These are phyloP conservation scores for Protomyces lactucae-debilis DNA, from an alignment of 1,139 yeast species.

Conservation along the genomic window DNA sequence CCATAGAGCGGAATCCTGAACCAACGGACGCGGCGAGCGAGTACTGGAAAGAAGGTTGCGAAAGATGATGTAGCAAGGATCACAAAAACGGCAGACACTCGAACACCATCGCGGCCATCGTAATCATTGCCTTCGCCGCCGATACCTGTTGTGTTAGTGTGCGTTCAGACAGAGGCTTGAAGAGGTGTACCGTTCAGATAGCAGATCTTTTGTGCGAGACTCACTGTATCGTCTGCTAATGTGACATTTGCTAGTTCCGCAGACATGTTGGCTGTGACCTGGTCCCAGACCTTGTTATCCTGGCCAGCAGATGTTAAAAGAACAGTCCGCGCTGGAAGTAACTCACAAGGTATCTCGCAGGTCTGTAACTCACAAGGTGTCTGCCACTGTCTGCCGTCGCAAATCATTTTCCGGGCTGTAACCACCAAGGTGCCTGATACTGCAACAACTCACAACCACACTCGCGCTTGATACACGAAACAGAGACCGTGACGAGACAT, in stretches of 20 bases:
- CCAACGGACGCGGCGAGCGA: slow-evolving; percentile 28
- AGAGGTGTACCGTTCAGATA: slow-evolving; percentile 1
- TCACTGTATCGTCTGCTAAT: slow-evolving; percentile 4
- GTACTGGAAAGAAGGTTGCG: slow-evolving; percentile 35
- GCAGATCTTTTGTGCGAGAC: slow-evolving; percentile 17
- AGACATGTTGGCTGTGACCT: background rate
- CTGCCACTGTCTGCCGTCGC: too few relatives aligned
- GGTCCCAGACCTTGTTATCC: too few relatives aligned
- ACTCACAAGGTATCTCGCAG: too few relatives aligned
- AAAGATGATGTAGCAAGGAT: slow-evolving; percentile 54
- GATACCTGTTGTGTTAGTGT: background rate
- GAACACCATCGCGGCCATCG: slow-evolving; percentile 53
- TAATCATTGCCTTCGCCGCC: slow-evolving; percentile 41
- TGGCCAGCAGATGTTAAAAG: too few relatives aligned
- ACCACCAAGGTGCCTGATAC: too few relatives aligned
- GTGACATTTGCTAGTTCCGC: slow-evolving; percentile 2
- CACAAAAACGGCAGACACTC: slow-evolving; percentile 70
- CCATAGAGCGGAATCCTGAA: slow-evolving; percentile 49
- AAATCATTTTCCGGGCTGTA: too few relatives aligned
- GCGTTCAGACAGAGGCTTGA: background rate
- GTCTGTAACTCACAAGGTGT: too few relatives aligned
- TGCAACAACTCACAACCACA: too few relatives aligned
- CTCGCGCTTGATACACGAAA: too few relatives aligned
- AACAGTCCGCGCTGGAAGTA: too few relatives aligned
- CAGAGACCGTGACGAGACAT: too few relatives aligned